Base-by-base conservation (phyloP, 2,329 filamentous ascomycete genomes). In the Xylariaceae sp. region DNA sequence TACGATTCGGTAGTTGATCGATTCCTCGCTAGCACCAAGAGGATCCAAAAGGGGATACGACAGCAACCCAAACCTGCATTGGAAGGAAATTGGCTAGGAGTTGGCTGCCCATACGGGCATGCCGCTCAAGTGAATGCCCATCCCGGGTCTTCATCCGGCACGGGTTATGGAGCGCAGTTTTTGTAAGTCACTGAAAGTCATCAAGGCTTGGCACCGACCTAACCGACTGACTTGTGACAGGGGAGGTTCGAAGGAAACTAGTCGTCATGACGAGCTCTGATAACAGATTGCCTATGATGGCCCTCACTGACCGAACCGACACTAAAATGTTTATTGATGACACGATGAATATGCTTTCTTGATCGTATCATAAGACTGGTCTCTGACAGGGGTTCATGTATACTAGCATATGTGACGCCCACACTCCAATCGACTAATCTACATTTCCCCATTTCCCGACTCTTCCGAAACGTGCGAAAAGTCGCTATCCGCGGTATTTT, bases 21-120 rank as follows among this genome's bases (percentile, higher is more conserved):
- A 4, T 68, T 71, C 29, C 43, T 68, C 3, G 39, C 38, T 2
- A 67, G 60, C 19, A 66, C 62, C 0, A 48, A 49, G n/a, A 52
- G 50, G 30, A 51, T 71, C 8, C 60, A 64, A 45, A 47, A 49
- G 3, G 50, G 51, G 1, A 53, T 50, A 24, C 39, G 40, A 3
- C 44, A 57, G 4, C 47, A 47, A 4, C 58, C 63, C 3, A 47
- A 54, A 12, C 57, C 59, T 2, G 48, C 44, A 3, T 50, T 62
- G 2, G 45, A 53, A 33, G 57, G 60, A 0, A 46, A 45, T 4
- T 58, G 61, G 32, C 51, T 51, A 34, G 51, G 48, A 9, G 39
- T 37, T 1, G 37, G 45, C 9, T 45, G 39, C 19, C 38, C 37
- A 15, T 53, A 51, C 37, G 53, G 41, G 12, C 32, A 38, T 11